phyloP scores from a whole-genome alignment of 1,139 yeast species.

The Pichia sp. region DNA sequence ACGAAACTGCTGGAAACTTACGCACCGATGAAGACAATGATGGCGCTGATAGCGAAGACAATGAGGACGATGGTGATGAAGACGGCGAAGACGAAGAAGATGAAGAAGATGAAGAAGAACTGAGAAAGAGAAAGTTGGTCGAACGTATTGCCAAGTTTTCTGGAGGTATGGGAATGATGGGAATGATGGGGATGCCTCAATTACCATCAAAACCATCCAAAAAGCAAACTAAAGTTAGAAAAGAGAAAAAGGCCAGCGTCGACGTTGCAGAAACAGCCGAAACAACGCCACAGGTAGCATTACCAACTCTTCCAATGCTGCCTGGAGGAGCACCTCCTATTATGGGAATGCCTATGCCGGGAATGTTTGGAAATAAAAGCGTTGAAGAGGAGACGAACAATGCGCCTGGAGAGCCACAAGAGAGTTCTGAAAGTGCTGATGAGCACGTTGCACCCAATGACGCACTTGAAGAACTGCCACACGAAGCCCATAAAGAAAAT shows the following conservation, averaged over 20 bases:
- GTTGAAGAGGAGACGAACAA: too few species aligned
- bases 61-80: constrained; percentile 25
- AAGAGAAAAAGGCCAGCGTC: constrained; percentile 15
- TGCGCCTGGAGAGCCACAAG: too few species aligned
- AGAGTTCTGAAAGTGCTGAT: too few species aligned
- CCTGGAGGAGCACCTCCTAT: constrained; percentile 4
- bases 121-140: constrained; percentile 68
- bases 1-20: constrained; percentile 12
- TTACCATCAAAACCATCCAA: constrained; percentile 25
- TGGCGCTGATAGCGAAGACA: constrained; percentile 27
- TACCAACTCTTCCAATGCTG: constrained; percentile 16
- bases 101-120: constrained; percentile 58
- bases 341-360: constrained; percentile 23
- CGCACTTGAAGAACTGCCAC: too few species aligned
- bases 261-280: too few species aligned
- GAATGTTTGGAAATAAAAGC: too few species aligned
- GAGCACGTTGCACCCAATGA: too few species aligned
- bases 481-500: too few species aligned
- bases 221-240: constrained; percentile 15
- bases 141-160: constrained; percentile 96
- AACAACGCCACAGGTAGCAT: constrained; percentile 38
- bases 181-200: constrained; percentile 65
- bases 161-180: constrained; percentile 85
- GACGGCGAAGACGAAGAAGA: constrained; percentile 31
- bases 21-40: constrained; percentile 6